Percentiles rank a stretch among this genome's conserved stretches.
Conservation (phyloP, 225 moss, liverwort and hornwort species). For the Neckera pumila region DNA sequence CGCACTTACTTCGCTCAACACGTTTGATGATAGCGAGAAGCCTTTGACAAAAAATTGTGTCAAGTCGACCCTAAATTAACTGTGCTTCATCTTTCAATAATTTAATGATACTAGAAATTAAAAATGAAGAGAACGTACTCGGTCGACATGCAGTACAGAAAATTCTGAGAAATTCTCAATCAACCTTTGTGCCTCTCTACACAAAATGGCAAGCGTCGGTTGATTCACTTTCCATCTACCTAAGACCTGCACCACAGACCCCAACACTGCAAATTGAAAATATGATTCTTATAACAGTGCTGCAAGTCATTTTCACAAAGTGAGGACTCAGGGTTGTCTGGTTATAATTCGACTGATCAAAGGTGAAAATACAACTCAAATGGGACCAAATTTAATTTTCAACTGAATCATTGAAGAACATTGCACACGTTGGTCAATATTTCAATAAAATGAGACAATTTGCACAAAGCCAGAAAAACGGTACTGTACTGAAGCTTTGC, state of each 20-base stretch:
- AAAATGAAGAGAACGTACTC: conserved; percentile 39
- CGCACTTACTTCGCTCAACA: background rate
- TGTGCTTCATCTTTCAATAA: background rate
- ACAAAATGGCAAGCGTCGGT: conserved; percentile 53
- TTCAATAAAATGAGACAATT: background rate
- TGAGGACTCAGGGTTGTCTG: background rate
- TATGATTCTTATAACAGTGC: background rate
- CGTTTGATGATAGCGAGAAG: background rate
- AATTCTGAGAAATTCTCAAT: conserved; percentile 66
- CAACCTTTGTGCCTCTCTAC: conserved; percentile 61
- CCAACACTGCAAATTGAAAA: background rate
- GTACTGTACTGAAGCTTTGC: background rate
- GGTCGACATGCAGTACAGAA: conserved; percentile 72
- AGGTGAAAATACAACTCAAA: background rate
- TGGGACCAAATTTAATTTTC: background rate
- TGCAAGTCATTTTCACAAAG: background rate
- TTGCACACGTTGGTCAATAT: background rate
- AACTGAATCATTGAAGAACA: background rate
- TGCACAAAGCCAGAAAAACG: background rate
- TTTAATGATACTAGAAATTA: background rate
- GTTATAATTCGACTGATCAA: background rate
- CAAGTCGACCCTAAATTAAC: background rate
- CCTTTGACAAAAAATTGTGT: background rate
- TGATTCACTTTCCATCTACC: conserved; percentile 83
- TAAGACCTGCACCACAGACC: conserved; percentile 34